Evolutionary conservation across 768 basidiomycete genomes (phyloP), one percentile per base, ranked within the genome.

Genomic region (Tylopilus intermedius): DNA sequence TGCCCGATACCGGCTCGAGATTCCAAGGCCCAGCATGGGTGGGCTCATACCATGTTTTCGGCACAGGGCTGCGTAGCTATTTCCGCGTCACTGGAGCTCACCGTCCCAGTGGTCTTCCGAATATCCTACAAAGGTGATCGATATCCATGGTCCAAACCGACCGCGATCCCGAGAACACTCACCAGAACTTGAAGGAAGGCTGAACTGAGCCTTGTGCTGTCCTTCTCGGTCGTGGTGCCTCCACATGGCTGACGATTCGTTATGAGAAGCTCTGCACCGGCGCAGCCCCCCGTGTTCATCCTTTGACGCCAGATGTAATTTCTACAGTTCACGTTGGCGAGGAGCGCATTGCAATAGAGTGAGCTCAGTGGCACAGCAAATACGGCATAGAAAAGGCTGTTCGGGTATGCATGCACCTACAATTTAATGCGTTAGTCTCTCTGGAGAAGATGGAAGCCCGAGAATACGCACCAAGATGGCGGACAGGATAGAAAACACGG

Each of bases 401-500:
- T 14, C 8, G 50, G 43, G 14, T 11, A 27, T 8, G 18, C 4
- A 1, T 15, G 32, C 15, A 55, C 1, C 60, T 56, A 15, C 5
- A 0, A 10, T 3, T 30, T 4, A 14, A 7, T 10, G 9, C 11
- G 8, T 38, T 21, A 44, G n/a, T 10, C 30, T 30, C 30, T 30
- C 30, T 30, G 30, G 30, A 8, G 9, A 3, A 18, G 7, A 3
- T 15, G 3, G 22, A 18, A 15, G 30, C 10, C 14, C 7, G 8
- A 26, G 13, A 8, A 0, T 3, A 54, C 60, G n/a, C 22, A 61
- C 59, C 26, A 59, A 22, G 29, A 53, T 46, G 7, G 35, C 3
- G 2, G 32, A 4, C 26, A 56, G 6, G 26, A 51, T 10, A 7
- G 74, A 67, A 5, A 62, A 66, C 0, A 77, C 75, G 52, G 83